Conservation (phyloP, 768 basidiomycete genomes). For the Calocybe indica region DNA sequence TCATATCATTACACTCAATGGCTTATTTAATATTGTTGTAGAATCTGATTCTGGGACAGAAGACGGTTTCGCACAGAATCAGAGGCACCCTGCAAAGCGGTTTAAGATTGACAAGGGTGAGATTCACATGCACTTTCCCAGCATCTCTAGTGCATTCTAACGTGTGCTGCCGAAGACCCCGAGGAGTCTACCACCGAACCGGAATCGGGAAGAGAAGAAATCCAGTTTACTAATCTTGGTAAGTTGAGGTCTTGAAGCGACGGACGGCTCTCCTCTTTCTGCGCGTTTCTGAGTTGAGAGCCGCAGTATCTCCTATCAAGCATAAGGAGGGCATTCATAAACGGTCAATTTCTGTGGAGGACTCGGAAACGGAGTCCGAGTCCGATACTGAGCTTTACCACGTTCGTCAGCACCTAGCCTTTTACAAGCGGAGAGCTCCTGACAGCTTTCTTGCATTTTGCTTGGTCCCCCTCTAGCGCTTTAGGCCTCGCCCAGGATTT, state of each 20-base stretch:
- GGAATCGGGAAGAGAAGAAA: slow-evolving; percentile 15
- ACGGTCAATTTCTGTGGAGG: slow-evolving; percentile 1
- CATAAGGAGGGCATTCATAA: neutral
- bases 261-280: too few species aligned
- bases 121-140: too few species aligned
- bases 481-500: slow-evolving; percentile 50
- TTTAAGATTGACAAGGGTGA: too few species aligned
- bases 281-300: too few species aligned
- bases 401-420: neutral
- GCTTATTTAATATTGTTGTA: neutral
- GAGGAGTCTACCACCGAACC: slow-evolving; percentile 28
- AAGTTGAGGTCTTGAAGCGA: too few species aligned
- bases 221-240: neutral
- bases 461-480: slow-evolving; percentile 2
- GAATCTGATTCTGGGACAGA: slow-evolving; percentile 22
- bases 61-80: neutral
- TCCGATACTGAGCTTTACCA: slow-evolving; percentile 23
- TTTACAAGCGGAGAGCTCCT: neutral
- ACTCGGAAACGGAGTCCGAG: slow-evolving; percentile 42
- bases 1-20: neutral
- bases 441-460: neutral
- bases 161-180: neutral
- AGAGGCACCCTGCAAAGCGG: too few species aligned
- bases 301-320: too few species aligned
- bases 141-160: neutral